phyloP scores from a whole-genome alignment of 306 rosid species.

The Gleditsia sinensis region DNA sequence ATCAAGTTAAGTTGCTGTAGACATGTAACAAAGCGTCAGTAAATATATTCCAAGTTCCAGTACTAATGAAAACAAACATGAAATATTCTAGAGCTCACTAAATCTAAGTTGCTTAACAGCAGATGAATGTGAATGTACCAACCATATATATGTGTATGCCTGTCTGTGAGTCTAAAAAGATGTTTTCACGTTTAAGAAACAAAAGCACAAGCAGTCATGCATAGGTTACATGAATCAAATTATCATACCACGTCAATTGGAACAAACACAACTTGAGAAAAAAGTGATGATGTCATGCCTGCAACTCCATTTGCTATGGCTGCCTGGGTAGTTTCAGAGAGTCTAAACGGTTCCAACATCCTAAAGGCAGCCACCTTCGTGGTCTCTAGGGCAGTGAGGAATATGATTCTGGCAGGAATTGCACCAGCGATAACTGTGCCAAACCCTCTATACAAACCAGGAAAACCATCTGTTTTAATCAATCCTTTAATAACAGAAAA shows the following conservation, averaged over 20 bases:
- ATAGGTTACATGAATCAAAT: conserved; percentile 21
- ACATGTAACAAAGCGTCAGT: conserved; percentile 2
- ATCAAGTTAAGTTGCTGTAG: conserved; percentile 4
- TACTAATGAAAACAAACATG: conserved; percentile 2
- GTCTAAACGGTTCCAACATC: conserved; percentile 65
- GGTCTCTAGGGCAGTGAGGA: conserved; percentile 82
- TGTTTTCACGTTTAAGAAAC: background rate
- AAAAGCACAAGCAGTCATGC: background rate
- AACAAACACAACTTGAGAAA: conserved; percentile 83
- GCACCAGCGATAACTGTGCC: conserved; percentile 84
- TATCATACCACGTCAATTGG: conserved; percentile 85
- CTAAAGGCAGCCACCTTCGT: conserved; percentile 72
- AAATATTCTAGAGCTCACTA: background rate
- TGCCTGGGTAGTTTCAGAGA: conserved; percentile 79
- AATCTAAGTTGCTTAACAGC: background rate
- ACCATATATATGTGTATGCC: background rate
- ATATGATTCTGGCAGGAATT: conserved; percentile 81
- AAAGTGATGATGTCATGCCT: conserved; percentile 78
- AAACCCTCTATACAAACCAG: conserved; percentile 89
- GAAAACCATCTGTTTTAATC: conserved; percentile 77
- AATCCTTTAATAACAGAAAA: conserved; percentile 71
- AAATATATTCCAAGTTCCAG: conserved; percentile 14
- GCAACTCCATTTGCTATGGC: conserved; percentile 90
- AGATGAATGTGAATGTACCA: background rate
- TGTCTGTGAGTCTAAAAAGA: background rate